Evolutionary conservation across 305 asterid species (phyloP).

Genomic region (Fraxinus sp.): DNA sequence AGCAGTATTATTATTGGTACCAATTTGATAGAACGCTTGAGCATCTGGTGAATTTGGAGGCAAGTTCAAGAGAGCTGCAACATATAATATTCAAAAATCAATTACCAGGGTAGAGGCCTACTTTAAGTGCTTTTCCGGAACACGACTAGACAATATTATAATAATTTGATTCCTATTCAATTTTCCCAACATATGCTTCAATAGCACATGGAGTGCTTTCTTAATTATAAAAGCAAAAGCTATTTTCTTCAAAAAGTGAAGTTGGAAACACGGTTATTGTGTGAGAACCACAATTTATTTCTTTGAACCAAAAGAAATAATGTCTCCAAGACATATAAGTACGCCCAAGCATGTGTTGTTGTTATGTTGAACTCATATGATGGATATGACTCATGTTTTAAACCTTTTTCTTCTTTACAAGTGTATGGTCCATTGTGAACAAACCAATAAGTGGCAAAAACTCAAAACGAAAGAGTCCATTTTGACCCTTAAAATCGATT

Average conservation of each 20-base stretch:
- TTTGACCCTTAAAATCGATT: background rate
- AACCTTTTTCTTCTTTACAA: background rate
- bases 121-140: background rate
- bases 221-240: background rate
- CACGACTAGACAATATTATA: background rate
- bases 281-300: background rate
- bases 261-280: background rate
- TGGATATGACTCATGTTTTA: background rate
- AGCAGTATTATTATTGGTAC: constrained; percentile 24
- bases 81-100: background rate
- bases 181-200: too few relatives aligned
- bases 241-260: background rate
- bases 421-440: background rate
- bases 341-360: background rate
- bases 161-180: too few relatives aligned
- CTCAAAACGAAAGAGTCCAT: background rate
- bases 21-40: constrained; percentile 57
- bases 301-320: too few relatives aligned
- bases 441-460: background rate
- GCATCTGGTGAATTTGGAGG: constrained; percentile 82
- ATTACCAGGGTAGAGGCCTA: background rate
- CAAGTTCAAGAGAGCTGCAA: constrained; percentile 62
- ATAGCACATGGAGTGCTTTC: background rate
- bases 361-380: background rate
- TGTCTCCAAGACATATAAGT: background rate